Evolutionary conservation across 306 rosid species (phyloP).

Genomic region (Arachis stenosperma): DNA sequence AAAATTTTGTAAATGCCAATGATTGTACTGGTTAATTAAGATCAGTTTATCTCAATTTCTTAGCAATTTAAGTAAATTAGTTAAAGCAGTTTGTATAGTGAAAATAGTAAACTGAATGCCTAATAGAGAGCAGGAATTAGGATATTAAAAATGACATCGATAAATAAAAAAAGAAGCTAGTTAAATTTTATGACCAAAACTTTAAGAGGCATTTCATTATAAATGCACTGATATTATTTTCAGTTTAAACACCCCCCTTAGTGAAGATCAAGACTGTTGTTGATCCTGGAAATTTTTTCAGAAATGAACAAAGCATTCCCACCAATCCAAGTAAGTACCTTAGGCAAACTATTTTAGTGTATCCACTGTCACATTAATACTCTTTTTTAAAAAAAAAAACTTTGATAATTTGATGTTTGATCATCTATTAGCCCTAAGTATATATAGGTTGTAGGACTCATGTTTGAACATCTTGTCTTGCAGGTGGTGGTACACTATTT

Average conservation of each 20-base stretch:
- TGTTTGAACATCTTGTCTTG: slow-evolving; percentile 15
- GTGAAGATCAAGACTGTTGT: slow-evolving; percentile 49
- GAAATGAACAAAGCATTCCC: slow-evolving; percentile 55
- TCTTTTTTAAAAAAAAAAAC: background rate
- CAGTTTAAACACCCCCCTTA: too few relatives aligned
- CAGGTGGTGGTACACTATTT: slow-evolving; percentile 33
- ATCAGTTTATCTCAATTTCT: slow-evolving; percentile 14
- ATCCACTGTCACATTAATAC: too few relatives aligned
- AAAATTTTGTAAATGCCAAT: too few relatives aligned
- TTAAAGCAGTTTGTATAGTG: background rate
- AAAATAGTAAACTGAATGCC: background rate
- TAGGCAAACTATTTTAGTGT: background rate
- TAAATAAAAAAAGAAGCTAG: background rate
- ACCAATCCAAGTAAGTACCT: slow-evolving; percentile 31
- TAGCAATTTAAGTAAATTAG: slow-evolving; percentile 3
- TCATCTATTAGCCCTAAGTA: background rate
- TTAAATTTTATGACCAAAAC: background rate
- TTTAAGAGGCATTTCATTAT: slow-evolving; percentile 6
- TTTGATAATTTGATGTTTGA: background rate
- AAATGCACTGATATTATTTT: too few relatives aligned
- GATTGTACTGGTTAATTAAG: too few relatives aligned
- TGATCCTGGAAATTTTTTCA: slow-evolving; percentile 54
- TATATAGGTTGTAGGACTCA: background rate
- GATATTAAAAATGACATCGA: background rate
- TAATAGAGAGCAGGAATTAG: slow-evolving; percentile 1